These are phyloP conservation scores for Pleurotus eryngii DNA, from an alignment of 768 basidiomycete species.

Conservation along the genomic window DNA sequence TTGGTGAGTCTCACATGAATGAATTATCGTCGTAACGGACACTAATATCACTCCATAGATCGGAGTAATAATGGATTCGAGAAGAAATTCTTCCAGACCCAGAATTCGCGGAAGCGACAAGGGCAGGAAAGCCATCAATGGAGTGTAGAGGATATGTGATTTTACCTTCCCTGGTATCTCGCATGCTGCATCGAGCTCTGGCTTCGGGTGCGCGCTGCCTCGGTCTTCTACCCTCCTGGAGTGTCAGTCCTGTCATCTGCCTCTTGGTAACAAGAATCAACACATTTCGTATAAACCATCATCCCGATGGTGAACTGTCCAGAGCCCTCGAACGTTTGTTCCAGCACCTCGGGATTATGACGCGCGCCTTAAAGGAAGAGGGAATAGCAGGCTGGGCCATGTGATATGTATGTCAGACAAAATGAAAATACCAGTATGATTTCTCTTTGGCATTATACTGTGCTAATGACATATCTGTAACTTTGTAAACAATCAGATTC, in stretches of 20 bases:
- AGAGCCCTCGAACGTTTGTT: constrained; percentile 1
- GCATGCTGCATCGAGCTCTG: neutral
- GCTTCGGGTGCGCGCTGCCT: no score
- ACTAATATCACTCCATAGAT: constrained; percentile 42
- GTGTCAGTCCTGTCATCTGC: neutral
- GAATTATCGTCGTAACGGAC: neutral
- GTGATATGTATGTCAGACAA: neutral
- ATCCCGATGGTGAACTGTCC: neutral
- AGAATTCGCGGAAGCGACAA: constrained; percentile 71
- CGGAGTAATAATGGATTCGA: constrained; percentile 93
- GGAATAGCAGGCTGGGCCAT: neutral
- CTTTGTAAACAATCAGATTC: no score
- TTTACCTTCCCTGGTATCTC: neutral
- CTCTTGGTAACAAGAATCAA: neutral
- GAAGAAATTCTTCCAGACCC: constrained; percentile 83
- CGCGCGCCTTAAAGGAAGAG: no score
- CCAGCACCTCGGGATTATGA: neutral
- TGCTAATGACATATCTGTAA: neutral
- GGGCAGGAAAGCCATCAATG: constrained; percentile 76
- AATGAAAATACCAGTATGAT: neutral
- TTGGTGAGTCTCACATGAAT: constrained; percentile 54
- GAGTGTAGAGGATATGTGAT: constrained; percentile 86
- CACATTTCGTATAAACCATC: no score
- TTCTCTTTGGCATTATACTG: neutral
- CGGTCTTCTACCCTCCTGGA: neutral